Conservation (phyloP, 148 eudicot genomes). For the Silene uniflora region DNA sequence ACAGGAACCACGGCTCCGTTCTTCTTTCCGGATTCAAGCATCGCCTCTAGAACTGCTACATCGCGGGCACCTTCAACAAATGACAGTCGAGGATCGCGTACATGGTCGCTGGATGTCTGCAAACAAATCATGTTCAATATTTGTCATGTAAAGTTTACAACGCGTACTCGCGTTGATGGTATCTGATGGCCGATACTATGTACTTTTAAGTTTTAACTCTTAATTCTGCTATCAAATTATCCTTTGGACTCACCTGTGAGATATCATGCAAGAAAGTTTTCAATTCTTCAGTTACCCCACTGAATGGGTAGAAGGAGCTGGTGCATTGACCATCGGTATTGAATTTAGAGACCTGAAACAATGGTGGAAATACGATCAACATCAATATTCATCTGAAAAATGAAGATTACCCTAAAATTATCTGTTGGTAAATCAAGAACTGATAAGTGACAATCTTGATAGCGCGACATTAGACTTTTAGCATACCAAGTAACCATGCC, state of each 20-base stretch:
- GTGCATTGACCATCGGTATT: slow-evolving; percentile 56
- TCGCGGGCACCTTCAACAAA: slow-evolving; percentile 83
- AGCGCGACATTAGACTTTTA: neutral
- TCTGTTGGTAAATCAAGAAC: neutral
- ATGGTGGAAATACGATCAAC: slow-evolving; percentile 10
- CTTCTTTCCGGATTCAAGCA: slow-evolving; percentile 84
- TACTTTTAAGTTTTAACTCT: neutral
- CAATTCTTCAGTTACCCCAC: slow-evolving; percentile 88
- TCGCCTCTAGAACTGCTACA: slow-evolving; percentile 85
- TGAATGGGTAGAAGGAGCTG: slow-evolving; percentile 64
- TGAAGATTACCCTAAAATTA: neutral
- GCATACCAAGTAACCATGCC: slow-evolving; percentile 74
- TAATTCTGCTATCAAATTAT: neutral
- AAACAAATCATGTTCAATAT: neutral
- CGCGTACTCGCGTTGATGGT: too few species aligned
- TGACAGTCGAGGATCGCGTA: slow-evolving; percentile 68
- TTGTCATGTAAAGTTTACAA: too few species aligned
- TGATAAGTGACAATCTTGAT: neutral
- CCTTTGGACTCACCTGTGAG: slow-evolving; percentile 40
- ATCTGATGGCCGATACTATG: neutral
- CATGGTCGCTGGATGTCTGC: slow-evolving; percentile 49
- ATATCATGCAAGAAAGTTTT: slow-evolving; percentile 76
- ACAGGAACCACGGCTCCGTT: slow-evolving; percentile 68
- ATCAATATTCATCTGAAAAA: neutral
- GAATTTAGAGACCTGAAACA: slow-evolving; percentile 53